Percentiles rank a stretch among this genome's conserved stretches.
These are phyloP conservation scores for Penicillium sp. DNA, from an alignment of 2,329 filamentous ascomycete genomes.

Conservation along the genomic window DNA sequence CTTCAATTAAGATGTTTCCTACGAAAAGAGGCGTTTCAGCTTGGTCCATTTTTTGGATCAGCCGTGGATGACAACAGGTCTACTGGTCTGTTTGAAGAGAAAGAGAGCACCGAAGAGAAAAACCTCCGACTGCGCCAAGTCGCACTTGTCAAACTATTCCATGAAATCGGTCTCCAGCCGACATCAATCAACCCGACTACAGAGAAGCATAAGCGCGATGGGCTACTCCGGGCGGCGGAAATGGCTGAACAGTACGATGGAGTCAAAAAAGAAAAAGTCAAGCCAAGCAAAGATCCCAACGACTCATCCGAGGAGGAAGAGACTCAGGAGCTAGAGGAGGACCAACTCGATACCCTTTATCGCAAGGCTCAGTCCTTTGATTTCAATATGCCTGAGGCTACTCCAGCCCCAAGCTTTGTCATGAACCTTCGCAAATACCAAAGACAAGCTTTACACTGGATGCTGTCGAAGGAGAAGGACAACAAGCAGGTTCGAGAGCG, in stretches of 20 bases:
- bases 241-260: slow-evolving; percentile 72
- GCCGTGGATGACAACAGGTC: slow-evolving; percentile 65
- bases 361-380: slow-evolving; percentile 96
- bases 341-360: slow-evolving; percentile 90
- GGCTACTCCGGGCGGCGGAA: slow-evolving; percentile 81
- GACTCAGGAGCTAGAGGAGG: slow-evolving; percentile 86
- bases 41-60: slow-evolving; percentile 49
- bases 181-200: slow-evolving; percentile 70
- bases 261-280: slow-evolving; percentile 49
- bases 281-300: slow-evolving; percentile 35
- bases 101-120: slow-evolving; percentile 82
- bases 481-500: slow-evolving; percentile 65
- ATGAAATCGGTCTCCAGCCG: slow-evolving; percentile 81
- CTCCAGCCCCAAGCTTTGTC: slow-evolving; percentile 76
- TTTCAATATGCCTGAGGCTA: slow-evolving; percentile 82
- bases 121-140: slow-evolving; percentile 80
- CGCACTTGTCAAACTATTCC: slow-evolving; percentile 80
- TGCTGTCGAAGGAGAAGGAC: slow-evolving; percentile 88
- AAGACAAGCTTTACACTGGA: slow-evolving; percentile 93
- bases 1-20: slow-evolving; percentile 79
- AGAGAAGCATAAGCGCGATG: slow-evolving; percentile 76
- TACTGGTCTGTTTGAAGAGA: slow-evolving; percentile 73
- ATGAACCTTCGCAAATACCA: slow-evolving; percentile 89
- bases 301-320: slow-evolving; percentile 68
- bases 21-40: slow-evolving; percentile 69